Evolutionary conservation across 176 grass and related monocot species (phyloP), one percentile per base, ranked within the genome.

Genomic region (Oryza meridionalis): DNA sequence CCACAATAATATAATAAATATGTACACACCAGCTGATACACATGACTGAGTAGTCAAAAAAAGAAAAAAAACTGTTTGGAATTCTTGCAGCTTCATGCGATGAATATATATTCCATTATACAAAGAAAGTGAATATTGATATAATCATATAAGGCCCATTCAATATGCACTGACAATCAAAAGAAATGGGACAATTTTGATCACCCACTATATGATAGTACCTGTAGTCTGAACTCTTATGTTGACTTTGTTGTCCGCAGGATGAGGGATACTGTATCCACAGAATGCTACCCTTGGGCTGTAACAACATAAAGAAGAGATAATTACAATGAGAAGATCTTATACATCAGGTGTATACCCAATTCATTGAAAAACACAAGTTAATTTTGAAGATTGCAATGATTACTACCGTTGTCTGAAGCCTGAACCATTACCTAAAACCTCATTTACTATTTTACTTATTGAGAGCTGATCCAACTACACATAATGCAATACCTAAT

Each of bases 231-330:
- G 89, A 82, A 91, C 53, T 84, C 89, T 87, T 85, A 88, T 90
- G 65, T 90, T 90, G 65, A 90, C 79, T 74, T 84, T 90, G 61
- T 82, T 97, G 26, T 93, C 89, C 29, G 94, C 82, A 66, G 87
- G 91, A 89, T 91, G 94, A 42, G 94, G 89, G 68, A 97, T 93
- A 58, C 87, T 97, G 44, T 93, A 91, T 69, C 94, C 91, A 80
- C 88, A 96, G 78, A 95, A 91, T 81, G 66, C 58, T n/a, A 93
- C 94, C 92, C 87, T 97, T 84, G 89, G 84, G 72, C 85, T 97
- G 87, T 67, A 81, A 86, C 37, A 83, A 79, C 13, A 17, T 4
- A 53, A 62, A 77, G 6, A 19, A 40, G 33, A 17, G 17, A 42
- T 3, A 80, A 6, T 44, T 55, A 55, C 32, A 68, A 67, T 4